Evolutionary conservation across 106 monocot species (phyloP), one percentile per base, ranked within the genome.

Genomic region (Phalaenopsis equestris): DNA sequence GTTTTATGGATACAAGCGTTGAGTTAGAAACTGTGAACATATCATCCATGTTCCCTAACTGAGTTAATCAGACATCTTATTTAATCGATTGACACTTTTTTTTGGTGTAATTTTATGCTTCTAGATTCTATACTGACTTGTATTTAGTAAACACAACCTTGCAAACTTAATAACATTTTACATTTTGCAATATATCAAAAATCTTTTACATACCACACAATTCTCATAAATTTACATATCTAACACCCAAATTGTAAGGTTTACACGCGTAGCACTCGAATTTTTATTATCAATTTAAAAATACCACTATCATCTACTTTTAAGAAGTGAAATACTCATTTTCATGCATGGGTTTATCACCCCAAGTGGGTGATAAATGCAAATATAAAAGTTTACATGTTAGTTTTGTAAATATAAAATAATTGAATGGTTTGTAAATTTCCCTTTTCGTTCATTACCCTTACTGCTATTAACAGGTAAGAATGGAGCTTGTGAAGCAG

Each of bases 401-500:
- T 30, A 30, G 30, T 30, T 30, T 30, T 30, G 30, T 30, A 30
- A 30, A 30, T 30, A 30, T 30, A 30, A 30, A 30, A 30, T 30
- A 30, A 30, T 30, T 30, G 30, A 30, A 30, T 30, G 30, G 30
- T 30, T 30, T 30, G 30, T 30, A 30, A 30, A 30, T 30, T 30
- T 30, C 30, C 30, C 30, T 15, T 72, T 14, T 12, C 6, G 19
- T 10, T 42, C 45, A 4, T 76, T 21, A 76, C 23, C 2, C 23
- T 79, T 56, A 76, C 37, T 79, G 18, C 42, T 78, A 36, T 23
- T 75, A 47, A 58, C 90, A 98, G 97, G 89, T 92, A 77, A 90
- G 97, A 83, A 84, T 84, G 89, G 90, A 88, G 67, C 84, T 98
- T 72, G 97, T 98, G 30, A 89, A 82, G 76, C 84, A 86, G 42